These are phyloP conservation scores for Akanthomyces muscarius DNA, from an alignment of 2,329 filamentous ascomycete species.

Conservation along the genomic window DNA sequence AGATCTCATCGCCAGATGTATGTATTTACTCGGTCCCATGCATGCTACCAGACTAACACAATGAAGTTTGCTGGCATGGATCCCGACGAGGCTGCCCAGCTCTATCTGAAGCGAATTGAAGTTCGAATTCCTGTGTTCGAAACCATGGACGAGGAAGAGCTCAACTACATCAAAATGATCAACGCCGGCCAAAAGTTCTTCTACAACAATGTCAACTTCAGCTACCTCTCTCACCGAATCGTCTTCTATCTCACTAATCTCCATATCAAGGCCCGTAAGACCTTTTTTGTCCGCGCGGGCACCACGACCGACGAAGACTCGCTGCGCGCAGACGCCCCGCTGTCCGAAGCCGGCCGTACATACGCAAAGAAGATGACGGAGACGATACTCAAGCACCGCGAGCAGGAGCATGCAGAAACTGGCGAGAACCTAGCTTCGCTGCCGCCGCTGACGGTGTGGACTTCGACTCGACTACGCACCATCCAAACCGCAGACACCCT, in stretches of 20 bases:
- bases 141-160: conserved; percentile 88
- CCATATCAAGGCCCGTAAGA: conserved; percentile 91
- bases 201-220: conserved; percentile 96
- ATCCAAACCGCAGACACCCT: conserved; percentile 84
- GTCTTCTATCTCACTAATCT: conserved; percentile 98
- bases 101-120: conserved; percentile 86
- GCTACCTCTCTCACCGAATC: conserved; percentile 93
- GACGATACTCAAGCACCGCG: conserved; percentile 74
- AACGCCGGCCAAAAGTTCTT: conserved; percentile 91
- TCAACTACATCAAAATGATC: conserved; percentile 99
- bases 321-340: conserved; percentile 83
- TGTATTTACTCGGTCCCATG: conserved; percentile 29
- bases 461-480: conserved; percentile 83
- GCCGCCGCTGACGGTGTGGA: conserved; percentile 88
- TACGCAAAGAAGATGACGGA: conserved; percentile 88
- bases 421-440: conserved; percentile 65
- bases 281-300: conserved; percentile 87
- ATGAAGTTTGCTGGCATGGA: conserved; percentile 81
- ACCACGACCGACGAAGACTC: conserved; percentile 83
- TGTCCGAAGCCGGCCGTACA: conserved; percentile 73
- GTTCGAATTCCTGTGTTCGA: conserved; percentile 94
- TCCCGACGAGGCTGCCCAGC: conserved; percentile 83
- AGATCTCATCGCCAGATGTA: conserved; percentile 94
- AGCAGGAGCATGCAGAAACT: conserved; percentile 70
- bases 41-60: conserved; percentile 17